phyloP scores from a whole-genome alignment of 2,329 filamentous ascomycete species.

The Colletotrichum sp. region DNA sequence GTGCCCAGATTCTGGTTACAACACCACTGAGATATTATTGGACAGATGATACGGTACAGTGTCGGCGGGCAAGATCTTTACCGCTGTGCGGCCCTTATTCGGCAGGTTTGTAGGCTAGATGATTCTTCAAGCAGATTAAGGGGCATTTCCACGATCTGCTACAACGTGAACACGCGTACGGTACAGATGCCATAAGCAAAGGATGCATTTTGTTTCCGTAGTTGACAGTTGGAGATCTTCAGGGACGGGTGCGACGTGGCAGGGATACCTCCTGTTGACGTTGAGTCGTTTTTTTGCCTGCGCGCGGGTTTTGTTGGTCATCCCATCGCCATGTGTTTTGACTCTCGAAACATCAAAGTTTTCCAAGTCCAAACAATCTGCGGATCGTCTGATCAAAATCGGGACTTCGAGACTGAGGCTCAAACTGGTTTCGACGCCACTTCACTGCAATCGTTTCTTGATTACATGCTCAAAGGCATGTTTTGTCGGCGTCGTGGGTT shows the following conservation, averaged over 20 bases:
- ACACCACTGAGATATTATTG: neutral
- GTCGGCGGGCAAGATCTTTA: neutral
- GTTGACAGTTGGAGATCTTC: neutral
- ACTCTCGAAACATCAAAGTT: conserved; percentile 9
- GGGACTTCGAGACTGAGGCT: neutral
- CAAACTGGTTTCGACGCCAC: neutral
- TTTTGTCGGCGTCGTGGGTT: neutral
- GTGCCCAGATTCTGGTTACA: neutral
- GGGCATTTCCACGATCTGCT: neutral
- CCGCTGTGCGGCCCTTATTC: neutral
- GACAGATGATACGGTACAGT: neutral
- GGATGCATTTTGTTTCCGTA: neutral
- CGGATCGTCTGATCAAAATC: neutral
- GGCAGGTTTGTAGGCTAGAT: neutral
- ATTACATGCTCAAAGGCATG: neutral
- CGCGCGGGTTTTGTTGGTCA: neutral
- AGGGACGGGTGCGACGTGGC: neutral
- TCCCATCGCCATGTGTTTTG: neutral
- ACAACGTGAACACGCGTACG: neutral
- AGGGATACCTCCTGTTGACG: neutral
- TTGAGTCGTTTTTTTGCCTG: neutral
- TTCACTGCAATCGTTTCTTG: neutral
- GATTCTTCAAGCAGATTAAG: neutral
- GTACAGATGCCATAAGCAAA: neutral
- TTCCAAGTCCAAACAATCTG: neutral